A percentile compares a stretch with the other conserved stretches of the same genome.
Evolutionary conservation across 371 early-diverging fungal species (phyloP).

Genomic region (Synchytrium microbalum): DNA sequence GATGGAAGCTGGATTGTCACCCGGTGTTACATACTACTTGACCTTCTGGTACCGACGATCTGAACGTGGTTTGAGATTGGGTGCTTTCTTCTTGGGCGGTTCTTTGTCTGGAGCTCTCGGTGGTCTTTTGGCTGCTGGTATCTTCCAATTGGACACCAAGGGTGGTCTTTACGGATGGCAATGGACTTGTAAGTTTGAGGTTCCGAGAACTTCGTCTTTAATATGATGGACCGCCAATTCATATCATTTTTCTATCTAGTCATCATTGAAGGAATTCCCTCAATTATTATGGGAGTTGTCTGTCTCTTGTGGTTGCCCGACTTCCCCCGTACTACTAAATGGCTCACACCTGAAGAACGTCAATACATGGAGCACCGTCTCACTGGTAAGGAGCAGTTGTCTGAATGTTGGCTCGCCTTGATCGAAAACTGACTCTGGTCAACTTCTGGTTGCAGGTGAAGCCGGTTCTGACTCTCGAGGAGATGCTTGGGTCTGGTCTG

Average conservation of each 20-base stretch:
- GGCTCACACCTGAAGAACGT: conserved; percentile 40
- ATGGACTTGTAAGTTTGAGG: neutral
- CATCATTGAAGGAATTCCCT: conserved; percentile 51
- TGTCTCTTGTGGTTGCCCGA: conserved; percentile 56
- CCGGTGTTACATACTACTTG: neutral
- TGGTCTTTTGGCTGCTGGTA: neutral
- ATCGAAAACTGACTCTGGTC: neutral
- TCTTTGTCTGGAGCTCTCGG: neutral
- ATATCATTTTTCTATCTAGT: too few relatives aligned
- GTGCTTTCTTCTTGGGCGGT: neutral
- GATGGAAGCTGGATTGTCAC: neutral
- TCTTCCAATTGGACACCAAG: neutral
- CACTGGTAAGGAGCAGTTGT: neutral
- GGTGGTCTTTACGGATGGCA: neutral
- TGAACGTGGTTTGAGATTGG: neutral
- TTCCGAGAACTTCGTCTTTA: neutral
- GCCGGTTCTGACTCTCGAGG: neutral
- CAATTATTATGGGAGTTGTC: conserved; percentile 48
- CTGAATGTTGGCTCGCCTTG: neutral
- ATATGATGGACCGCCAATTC: neutral
- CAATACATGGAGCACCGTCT: conserved; percentile 47
- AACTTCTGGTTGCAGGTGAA: neutral
- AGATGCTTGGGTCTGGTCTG: neutral
- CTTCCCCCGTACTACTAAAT: conserved; percentile 58
- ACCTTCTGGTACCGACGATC: neutral